Percentiles rank a stretch among this genome's conserved stretches.
These are phyloP conservation scores for Perilla frutescens DNA, from an alignment of 257 asterid species.

Conservation along the genomic window DNA sequence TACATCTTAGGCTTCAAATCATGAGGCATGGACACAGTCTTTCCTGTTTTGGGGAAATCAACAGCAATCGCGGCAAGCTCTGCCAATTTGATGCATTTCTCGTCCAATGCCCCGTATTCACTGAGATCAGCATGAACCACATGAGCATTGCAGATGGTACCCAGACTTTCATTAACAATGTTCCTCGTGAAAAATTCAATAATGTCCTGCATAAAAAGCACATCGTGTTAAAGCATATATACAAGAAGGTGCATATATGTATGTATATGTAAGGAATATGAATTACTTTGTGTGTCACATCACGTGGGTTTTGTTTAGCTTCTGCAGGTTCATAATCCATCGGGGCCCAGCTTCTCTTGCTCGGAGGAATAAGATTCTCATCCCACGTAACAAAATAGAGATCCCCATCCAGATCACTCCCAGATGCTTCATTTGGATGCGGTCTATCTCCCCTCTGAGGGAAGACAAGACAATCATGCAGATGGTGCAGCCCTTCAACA, in stretches of 20 bases:
- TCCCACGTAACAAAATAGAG: conserved; percentile 97
- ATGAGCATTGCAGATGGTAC: conserved; percentile 93
- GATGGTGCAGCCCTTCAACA: conserved; percentile 63
- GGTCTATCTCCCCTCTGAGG: conserved; percentile 95
- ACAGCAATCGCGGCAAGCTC: conserved; percentile 94
- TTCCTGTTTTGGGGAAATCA: conserved; percentile 95
- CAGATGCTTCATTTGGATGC: conserved; percentile 92
- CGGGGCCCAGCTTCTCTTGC: conserved; percentile 76
- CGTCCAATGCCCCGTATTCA: conserved; percentile 80
- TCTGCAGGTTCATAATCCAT: conserved; percentile 81
- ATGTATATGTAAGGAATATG: conserved; percentile 9
- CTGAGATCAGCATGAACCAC: conserved; percentile 94
- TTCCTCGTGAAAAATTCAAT: conserved; percentile 69
- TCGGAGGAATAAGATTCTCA: conserved; percentile 84
- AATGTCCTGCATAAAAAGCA: conserved; percentile 64
- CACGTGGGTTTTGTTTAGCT: conserved; percentile 52
- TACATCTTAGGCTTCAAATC: conserved; percentile 71
- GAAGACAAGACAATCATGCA: conserved; percentile 81
- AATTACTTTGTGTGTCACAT: conserved; percentile 59
- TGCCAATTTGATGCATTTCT: conserved; percentile 83
- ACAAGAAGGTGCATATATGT: neutral
- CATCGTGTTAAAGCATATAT: conserved; percentile 6
- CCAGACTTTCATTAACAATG: conserved; percentile 87
- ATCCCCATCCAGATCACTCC: conserved; percentile 97
- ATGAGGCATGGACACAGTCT: conserved; percentile 63